Base-by-base conservation (phyloP, 106 monocot species). In the Iris macrosiphon region DNA sequence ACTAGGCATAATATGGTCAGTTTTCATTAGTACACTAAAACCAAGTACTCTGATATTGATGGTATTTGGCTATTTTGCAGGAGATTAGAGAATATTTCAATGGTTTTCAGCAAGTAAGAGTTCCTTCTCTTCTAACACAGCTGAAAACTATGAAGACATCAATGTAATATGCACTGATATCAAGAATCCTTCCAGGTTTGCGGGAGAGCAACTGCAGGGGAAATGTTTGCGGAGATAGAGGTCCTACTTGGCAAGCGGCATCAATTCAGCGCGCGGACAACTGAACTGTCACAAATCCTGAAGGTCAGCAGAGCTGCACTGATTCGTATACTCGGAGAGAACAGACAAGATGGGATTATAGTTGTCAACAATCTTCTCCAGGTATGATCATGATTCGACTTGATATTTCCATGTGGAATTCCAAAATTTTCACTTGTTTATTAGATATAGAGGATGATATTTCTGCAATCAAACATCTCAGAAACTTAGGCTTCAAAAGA, bases 201-300 rank as follows among this genome's bases (percentile, higher is more conserved):
- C 28, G 42, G 53, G 52, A 33, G 37, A 33, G 56, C 64, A 64
- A 31, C 16, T 11, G 30, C 63, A 30, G 64, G 76, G 25, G 76
- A 76, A 28, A 27, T 62, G 19, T 63, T 76, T 49, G 70, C 65
- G 20, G 76, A 76, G 59, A 31, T 60, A 52, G 64, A 69, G 10
- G 52, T 70, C 53, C 40, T 70, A 59, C 52, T 38, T 13, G 1
- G 46, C 42, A 69, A 19, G 19, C 52, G 58, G 53, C 69, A 76
- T 25, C 76, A 57, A 23, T 69, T 59, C 59, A 70, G 59, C 8
- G 39, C 43, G 30, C 27, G 57, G 28, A 75, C 75, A n/a, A 69
- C 39, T 9, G 58, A 69, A 31, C n/a, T 69, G 14, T 75, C 75
- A 16, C 68, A 75, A 31, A 49, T 75, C 27, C 46, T 75, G 20